Conservation (phyloP, 345 rosid species). For the Dipteronia sinensis region DNA sequence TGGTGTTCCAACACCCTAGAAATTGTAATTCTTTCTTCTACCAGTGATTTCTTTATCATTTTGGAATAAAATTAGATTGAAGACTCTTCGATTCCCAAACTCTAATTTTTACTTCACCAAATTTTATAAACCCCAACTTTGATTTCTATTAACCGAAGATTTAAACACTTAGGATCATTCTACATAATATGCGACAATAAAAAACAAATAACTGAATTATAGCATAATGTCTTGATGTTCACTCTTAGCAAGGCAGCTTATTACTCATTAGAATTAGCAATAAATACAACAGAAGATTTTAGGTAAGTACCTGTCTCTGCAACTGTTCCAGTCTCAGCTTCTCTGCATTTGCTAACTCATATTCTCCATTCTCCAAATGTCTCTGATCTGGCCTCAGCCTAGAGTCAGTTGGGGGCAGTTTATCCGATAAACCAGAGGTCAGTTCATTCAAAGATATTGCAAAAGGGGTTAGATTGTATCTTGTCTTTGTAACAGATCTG, state of each 20-base stretch:
- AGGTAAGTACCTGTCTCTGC: slow-evolving; percentile 85
- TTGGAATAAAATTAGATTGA: not conserved
- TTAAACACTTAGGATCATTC: not conserved
- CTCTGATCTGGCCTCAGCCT: slow-evolving; percentile 98
- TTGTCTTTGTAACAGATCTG: slow-evolving; percentile 70
- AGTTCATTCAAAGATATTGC: slow-evolving; percentile 91
- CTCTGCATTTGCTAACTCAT: slow-evolving; percentile 90
- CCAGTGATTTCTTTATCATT: not conserved
- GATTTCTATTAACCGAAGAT: not conserved
- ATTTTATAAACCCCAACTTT: not conserved
- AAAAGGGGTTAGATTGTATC: slow-evolving; percentile 92
- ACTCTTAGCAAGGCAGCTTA: not conserved
- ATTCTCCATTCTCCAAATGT: slow-evolving; percentile 91
- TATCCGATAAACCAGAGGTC: slow-evolving; percentile 70
- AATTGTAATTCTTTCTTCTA: not conserved
- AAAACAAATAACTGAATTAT: not conserved
- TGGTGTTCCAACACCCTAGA: not conserved
- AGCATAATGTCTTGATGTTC: not conserved
- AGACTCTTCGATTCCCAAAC: not conserved
- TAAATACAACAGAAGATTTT: not conserved
- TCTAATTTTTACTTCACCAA: not conserved
- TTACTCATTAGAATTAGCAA: not conserved
- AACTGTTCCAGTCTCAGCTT: slow-evolving; percentile 92
- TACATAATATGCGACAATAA: not conserved
- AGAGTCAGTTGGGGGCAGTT: slow-evolving; percentile 95